These are phyloP conservation scores for Sisymbrium irio DNA, from an alignment of 345 rosid species.

Conservation along the genomic window DNA sequence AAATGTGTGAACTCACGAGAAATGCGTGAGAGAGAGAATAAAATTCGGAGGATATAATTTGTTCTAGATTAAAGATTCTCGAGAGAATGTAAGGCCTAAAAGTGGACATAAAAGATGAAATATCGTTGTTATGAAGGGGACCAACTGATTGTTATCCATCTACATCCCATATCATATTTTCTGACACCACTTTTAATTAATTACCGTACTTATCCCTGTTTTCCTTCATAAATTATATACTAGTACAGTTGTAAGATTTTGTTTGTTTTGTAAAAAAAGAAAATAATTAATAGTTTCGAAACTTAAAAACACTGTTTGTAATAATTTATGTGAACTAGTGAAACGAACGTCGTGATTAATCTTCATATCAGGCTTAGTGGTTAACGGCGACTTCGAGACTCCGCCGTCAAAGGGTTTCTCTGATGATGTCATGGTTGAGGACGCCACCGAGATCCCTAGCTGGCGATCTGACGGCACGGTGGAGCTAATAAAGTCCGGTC, in stretches of 20 bases:
- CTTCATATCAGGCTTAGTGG: conserved; percentile 47
- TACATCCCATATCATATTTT: conserved; percentile 8
- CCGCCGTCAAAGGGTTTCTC: conserved; percentile 64
- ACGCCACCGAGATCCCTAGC: conserved; percentile 53
- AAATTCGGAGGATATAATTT: background rate
- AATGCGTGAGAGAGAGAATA: background rate
- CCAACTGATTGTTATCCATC: conserved; percentile 5
- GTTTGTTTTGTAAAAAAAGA: background rate
- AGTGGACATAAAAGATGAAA: background rate
- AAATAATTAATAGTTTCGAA: background rate
- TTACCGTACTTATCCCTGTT: background rate
- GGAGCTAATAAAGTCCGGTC: conserved; percentile 75
- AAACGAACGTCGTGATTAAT: background rate
- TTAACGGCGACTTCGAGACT: conserved; percentile 80
- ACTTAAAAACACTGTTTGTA: background rate
- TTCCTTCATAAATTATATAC: background rate
- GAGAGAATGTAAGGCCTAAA: conserved; percentile 8
- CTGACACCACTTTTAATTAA: background rate
- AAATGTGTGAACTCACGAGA: conserved; percentile 10
- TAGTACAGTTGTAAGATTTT: background rate
- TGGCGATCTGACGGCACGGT: conserved; percentile 71
- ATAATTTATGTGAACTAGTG: background rate
- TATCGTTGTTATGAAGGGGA: background rate
- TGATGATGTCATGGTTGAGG: conserved; percentile 44
- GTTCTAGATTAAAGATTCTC: background rate